Conservation (phyloP, 176 grass and related monocot genomes). For the Musa beccarii region DNA sequence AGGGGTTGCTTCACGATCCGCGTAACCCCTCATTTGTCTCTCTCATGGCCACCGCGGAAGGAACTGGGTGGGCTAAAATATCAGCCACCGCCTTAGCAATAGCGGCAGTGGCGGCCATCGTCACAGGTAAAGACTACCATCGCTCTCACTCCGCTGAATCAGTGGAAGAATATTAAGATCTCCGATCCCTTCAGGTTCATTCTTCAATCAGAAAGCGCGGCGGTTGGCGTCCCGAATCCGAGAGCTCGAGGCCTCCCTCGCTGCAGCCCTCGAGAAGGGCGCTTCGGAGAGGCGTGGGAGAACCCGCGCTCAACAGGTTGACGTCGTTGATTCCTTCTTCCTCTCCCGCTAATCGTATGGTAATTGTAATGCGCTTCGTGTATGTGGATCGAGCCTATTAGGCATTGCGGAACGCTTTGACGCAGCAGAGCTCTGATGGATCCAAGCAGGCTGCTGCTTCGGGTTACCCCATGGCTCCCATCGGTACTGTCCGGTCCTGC, state of each 20-base stretch:
- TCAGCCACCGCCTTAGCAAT: neutral
- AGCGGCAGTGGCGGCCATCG: conserved; percentile 25
- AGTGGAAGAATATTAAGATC: too few species aligned
- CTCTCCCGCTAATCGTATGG: neutral
- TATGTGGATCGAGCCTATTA: conserved; percentile 18
- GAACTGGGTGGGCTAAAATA: neutral
- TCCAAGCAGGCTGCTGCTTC: conserved; percentile 7
- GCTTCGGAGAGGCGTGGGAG: conserved; percentile 72
- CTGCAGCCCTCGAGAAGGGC: conserved; percentile 36
- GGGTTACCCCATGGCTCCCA: conserved; percentile 57
- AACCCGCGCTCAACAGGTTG: conserved; percentile 68
- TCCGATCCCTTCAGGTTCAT: conserved; percentile 27
- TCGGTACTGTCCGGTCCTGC: conserved; percentile 63
- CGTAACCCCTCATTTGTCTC: neutral
- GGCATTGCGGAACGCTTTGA: conserved; percentile 54
- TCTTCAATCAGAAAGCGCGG: conserved; percentile 39
- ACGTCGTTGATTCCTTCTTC: neutral
- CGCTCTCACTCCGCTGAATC: neutral
- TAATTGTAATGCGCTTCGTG: neutral
- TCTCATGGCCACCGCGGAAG: conserved; percentile 6
- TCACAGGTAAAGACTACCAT: conserved; percentile 29
- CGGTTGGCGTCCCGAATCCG: conserved; percentile 26
- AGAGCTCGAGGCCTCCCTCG: conserved; percentile 50
- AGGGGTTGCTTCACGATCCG: too few species aligned
- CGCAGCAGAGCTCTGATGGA: conserved; percentile 22